Conservation (phyloP, 345 rosid genomes). For the Eutrema japonicum region DNA sequence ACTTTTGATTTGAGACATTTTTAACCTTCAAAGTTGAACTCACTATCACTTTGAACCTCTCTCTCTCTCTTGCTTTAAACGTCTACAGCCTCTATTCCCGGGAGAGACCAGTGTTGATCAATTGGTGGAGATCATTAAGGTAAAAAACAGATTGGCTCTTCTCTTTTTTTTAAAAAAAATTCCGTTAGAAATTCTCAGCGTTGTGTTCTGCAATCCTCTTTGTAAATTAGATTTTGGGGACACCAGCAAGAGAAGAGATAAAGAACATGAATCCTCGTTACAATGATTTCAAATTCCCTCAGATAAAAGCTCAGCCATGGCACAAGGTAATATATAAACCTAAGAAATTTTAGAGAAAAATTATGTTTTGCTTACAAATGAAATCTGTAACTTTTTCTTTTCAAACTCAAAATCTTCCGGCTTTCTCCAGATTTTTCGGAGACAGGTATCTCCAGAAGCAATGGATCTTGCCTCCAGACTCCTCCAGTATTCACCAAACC, state of each 20-base stretch:
- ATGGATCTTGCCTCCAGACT: constrained; percentile 87
- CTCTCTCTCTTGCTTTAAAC: constrained; percentile 9
- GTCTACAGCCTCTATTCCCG: constrained; percentile 89
- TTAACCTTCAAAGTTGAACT: no score
- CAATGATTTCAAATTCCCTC: constrained; percentile 87
- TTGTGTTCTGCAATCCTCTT: constrained; percentile 12
- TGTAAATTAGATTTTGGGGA: constrained; percentile 64
- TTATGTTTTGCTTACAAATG: constrained; percentile 1
- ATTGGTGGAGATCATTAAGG: constrained; percentile 97
- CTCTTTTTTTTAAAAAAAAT: neutral
- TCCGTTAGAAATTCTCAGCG: neutral
- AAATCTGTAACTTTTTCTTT: neutral
- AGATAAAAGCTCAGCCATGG: constrained; percentile 95
- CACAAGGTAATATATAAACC: constrained; percentile 58
- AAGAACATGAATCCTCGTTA: constrained; percentile 91
- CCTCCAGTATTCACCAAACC: constrained; percentile 86
- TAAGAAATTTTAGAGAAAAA: neutral
- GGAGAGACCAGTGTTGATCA: constrained; percentile 99
- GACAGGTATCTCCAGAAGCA: constrained; percentile 74
- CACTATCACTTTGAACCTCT: constrained; percentile 18
- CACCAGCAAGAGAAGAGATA: constrained; percentile 88
- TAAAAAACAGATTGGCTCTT: constrained; percentile 29
- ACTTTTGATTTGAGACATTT: constrained; percentile 9
- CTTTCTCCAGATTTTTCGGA: constrained; percentile 62
- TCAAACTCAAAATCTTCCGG: neutral